Evolutionary conservation across 441 rosid species (phyloP).

Genomic region (Lepidium campestre): DNA sequence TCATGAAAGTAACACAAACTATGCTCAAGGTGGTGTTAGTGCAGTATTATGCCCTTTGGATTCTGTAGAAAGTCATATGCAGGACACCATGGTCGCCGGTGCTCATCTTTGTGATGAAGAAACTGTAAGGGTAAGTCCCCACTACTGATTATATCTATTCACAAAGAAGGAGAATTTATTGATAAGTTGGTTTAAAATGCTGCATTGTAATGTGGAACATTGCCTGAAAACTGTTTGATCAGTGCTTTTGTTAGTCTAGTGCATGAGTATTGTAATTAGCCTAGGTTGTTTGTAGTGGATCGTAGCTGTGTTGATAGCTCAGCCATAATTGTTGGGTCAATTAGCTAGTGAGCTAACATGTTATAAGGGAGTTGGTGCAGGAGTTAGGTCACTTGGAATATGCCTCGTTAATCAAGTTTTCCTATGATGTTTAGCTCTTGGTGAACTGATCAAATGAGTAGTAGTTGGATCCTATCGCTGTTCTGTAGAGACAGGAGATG

Average conservation of each 20-base stretch:
- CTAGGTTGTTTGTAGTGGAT: neutral
- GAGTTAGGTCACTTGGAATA: neutral
- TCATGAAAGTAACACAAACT: constrained; percentile 92
- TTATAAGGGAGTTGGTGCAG: neutral
- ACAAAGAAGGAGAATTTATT: neutral
- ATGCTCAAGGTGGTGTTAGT: constrained; percentile 98
- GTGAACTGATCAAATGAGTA: neutral
- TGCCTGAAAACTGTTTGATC: neutral
- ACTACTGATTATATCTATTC: neutral
- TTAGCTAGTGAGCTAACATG: neutral
- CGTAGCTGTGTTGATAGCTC: neutral
- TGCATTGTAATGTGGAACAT: neutral
- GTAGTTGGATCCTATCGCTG: neutral
- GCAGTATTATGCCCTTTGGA: constrained; percentile 89
- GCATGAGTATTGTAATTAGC: neutral
- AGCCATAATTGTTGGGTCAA: neutral
- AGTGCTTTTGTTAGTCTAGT: neutral
- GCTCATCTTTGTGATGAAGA: constrained; percentile 91
- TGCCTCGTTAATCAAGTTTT: neutral
- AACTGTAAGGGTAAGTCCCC: constrained; percentile 73
- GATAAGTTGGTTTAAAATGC: neutral
- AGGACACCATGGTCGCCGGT: constrained; percentile 92
- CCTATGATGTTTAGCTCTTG: neutral
- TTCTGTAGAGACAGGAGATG: neutral
- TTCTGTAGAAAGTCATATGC: constrained; percentile 97